Evolutionary conservation across 129 eudicot genomes (phyloP).

Genomic region (Smallanthus sonchifolius): DNA sequence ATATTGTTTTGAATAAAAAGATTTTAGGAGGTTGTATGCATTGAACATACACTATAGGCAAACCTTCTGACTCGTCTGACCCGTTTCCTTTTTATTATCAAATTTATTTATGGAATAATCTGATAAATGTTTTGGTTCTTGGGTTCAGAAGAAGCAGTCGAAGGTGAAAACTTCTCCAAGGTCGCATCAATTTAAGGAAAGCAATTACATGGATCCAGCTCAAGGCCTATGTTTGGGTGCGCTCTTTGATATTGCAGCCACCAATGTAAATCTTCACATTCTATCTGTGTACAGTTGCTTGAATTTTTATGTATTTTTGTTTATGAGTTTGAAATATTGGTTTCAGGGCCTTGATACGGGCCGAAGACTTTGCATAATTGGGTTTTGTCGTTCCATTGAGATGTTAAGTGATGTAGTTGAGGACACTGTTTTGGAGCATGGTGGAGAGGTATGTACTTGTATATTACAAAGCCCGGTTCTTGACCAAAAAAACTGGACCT

Average conservation of each 20-base stretch:
- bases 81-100: not conserved
- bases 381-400: slow-evolving; percentile 96
- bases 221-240: slow-evolving; percentile 97
- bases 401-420: slow-evolving; percentile 99
- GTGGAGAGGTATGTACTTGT: slow-evolving; percentile 77
- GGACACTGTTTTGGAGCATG: slow-evolving; percentile 95
- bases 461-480: not conserved
- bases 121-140: slow-evolving; percentile 22
- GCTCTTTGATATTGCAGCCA: slow-evolving; percentile 97
- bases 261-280: slow-evolving; percentile 55
- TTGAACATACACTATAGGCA: not conserved
- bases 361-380: slow-evolving; percentile 92
- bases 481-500: not conserved
- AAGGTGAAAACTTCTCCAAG: slow-evolving; percentile 55
- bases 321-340: slow-evolving; percentile 14
- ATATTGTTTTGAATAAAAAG: not conserved
- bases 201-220: slow-evolving; percentile 95
- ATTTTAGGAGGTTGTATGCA: slow-evolving; percentile 1
- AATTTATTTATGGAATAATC: not conserved
- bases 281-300: not conserved
- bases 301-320: not conserved
- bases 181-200: slow-evolving; percentile 71
- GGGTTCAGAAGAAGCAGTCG: slow-evolving; percentile 63
- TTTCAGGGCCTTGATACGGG: slow-evolving; percentile 88
- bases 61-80: not conserved